Conservation (phyloP, 1,139 yeast genomes). For the Suhomyces kunorum region DNA sequence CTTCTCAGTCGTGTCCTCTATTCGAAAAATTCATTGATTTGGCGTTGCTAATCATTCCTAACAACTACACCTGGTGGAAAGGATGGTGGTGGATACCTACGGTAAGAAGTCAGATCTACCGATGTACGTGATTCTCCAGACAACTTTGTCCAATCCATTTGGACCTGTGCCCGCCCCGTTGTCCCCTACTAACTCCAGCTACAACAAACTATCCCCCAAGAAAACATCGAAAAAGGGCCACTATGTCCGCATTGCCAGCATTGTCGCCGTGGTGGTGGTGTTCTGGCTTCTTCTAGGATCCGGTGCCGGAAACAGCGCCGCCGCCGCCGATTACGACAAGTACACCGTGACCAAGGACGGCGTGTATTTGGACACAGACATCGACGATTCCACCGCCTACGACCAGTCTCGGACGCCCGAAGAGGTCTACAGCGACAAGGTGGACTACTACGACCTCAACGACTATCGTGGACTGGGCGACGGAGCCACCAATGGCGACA, state of each 20-base stretch:
- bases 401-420: slow-evolving; percentile 14
- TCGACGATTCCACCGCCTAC: slow-evolving; percentile 1
- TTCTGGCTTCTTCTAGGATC: slow-evolving; percentile 9
- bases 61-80: slow-evolving; percentile 8
- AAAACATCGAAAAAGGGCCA: slow-evolving; percentile 11
- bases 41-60: slow-evolving; percentile 2
- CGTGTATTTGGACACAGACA: slow-evolving; percentile 20
- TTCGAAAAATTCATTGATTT: slow-evolving; percentile 7
- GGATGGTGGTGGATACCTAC: slow-evolving; percentile 34
- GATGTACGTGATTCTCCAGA: slow-evolving; percentile 40
- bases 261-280: slow-evolving; percentile 9
- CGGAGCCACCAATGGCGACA: slow-evolving; percentile 61
- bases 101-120: slow-evolving; percentile 52
- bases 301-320: slow-evolving; percentile 1
- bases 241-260: slow-evolving; percentile 8
- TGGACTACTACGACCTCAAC: slow-evolving; percentile 62
- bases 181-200: slow-evolving; percentile 12
- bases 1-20: slow-evolving; percentile 8
- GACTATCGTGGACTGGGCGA: slow-evolving; percentile 55
- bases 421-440: slow-evolving; percentile 34
- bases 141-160: background rate
- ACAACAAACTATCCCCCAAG: slow-evolving; percentile 19
- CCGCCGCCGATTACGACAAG: slow-evolving; percentile 23
- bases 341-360: slow-evolving; percentile 46
- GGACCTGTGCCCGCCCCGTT: no score